phyloP scores from a whole-genome alignment of 2,329 filamentous ascomycete species.

The Beauveria brongniartii region DNA sequence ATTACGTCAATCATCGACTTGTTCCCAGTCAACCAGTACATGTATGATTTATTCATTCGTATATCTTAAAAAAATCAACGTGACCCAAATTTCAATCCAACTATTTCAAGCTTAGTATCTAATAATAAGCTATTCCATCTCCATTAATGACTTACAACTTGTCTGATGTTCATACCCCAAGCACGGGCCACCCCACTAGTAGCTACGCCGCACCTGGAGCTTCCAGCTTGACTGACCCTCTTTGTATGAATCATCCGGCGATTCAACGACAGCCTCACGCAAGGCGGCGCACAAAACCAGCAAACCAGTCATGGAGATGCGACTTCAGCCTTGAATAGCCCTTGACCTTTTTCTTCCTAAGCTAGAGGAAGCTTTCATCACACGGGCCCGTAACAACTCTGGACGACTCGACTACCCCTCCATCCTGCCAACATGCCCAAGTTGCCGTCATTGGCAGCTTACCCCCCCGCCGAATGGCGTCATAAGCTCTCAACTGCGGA shows the following conservation, averaged over 20 bases:
- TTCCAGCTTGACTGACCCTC: conserved; percentile 10
- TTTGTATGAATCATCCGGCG: conserved; percentile 13
- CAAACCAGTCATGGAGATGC: conserved; percentile 2
- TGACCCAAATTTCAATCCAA: too few relatives aligned
- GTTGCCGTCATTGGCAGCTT: conserved; percentile 68
- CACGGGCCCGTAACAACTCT: too few relatives aligned
- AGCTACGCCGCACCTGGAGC: not conserved
- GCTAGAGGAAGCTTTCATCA: not conserved
- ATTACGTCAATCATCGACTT: too few relatives aligned
- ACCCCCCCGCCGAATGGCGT: conserved; percentile 62
- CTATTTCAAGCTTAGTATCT: too few relatives aligned
- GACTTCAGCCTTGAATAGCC: conserved; percentile 1
- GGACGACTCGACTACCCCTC: not conserved
- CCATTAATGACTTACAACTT: too few relatives aligned
- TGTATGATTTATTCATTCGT: too few relatives aligned
- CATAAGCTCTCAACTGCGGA: conserved; percentile 58
- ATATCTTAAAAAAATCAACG: too few relatives aligned
- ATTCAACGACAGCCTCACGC: conserved; percentile 2
- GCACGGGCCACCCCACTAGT: conserved; percentile 4
- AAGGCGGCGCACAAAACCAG: not conserved
- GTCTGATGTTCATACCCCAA: not conserved
- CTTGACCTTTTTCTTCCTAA: not conserved
- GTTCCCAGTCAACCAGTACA: too few relatives aligned
- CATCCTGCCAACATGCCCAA: conserved; percentile 27
- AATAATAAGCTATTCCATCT: too few relatives aligned